phyloP scores from a whole-genome alignment of 1,284 basidiomycete genomes.

The Rhodofomes roseus region DNA sequence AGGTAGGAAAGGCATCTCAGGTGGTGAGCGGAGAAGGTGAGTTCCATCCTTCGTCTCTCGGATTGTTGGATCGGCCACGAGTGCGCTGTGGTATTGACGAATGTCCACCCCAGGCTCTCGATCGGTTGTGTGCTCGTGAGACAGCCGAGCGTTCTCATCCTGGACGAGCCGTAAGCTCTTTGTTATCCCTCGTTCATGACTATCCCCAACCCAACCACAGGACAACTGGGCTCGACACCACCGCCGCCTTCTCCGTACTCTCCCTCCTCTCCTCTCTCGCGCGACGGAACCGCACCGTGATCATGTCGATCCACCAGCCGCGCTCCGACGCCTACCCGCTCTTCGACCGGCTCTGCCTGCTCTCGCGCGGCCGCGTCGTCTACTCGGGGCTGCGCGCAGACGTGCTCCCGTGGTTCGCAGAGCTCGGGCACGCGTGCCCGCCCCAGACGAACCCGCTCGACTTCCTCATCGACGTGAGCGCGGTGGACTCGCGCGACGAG shows the following conservation, averaged over 20 bases:
- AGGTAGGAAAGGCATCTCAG: neutral
- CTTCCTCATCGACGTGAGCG: constrained; percentile 1
- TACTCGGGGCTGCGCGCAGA: neutral
- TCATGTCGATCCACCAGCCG: constrained; percentile 1
- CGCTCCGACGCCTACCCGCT: constrained; percentile 1
- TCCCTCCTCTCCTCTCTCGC: neutral
- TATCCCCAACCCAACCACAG: neutral
- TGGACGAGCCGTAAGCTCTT: neutral
- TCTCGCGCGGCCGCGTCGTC: constrained; percentile 1
- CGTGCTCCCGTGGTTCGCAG: neutral
- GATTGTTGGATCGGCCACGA: too few relatives aligned
- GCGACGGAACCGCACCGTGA: neutral
- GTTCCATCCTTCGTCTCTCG: neutral
- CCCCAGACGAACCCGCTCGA: neutral
- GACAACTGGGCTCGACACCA: neutral
- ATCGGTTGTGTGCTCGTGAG: neutral
- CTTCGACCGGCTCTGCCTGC: constrained; percentile 1
- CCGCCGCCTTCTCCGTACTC: neutral
- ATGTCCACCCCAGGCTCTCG: neutral
- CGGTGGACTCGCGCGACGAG: neutral
- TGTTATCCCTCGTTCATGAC: neutral
- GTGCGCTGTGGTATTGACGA: neutral
- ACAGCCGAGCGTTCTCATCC: neutral
- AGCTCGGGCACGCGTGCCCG: neutral
- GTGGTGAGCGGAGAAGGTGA: neutral